Conservation (phyloP, 768 basidiomycete species). For the Krasilnikovozyma curviuscula region DNA sequence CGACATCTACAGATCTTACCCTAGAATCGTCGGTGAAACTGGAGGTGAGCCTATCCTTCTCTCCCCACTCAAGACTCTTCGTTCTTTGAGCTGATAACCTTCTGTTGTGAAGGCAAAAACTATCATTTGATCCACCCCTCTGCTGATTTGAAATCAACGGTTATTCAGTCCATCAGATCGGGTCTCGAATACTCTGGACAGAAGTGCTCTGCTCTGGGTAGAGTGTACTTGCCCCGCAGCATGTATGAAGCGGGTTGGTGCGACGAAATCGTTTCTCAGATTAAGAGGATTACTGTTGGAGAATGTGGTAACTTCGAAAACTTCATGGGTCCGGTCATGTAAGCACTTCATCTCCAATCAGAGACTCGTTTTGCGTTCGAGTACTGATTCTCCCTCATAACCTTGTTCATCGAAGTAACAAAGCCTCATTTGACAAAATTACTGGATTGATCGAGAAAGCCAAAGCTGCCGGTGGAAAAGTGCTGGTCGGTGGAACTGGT, state of each 20-base stretch:
- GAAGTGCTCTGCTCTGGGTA: conserved; percentile 87
- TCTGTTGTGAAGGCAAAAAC: conserved; percentile 63
- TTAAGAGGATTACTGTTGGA: conserved; percentile 72
- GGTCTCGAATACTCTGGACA: conserved; percentile 97
- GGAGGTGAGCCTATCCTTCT: conserved; percentile 25
- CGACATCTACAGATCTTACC: conserved; percentile 71
- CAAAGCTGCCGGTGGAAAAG: conserved; percentile 69
- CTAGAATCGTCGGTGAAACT: conserved; percentile 92
- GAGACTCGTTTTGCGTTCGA: not conserved
- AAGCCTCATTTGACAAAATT: conserved; percentile 76
- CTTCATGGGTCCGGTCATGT: conserved; percentile 98
- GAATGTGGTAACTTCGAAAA: conserved; percentile 50
- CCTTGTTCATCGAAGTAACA: conserved; percentile 35
- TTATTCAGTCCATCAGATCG: conserved; percentile 62
- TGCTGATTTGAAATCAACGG: conserved; percentile 78
- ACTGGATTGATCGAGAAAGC: conserved; percentile 65
- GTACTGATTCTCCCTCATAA: not conserved
- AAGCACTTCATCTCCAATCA: conserved; percentile 14
- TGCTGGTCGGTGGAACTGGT: conserved; percentile 71
- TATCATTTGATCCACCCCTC: conserved; percentile 81
- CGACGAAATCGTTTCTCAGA: conserved; percentile 50
- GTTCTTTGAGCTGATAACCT: not conserved
- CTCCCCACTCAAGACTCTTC: no score
- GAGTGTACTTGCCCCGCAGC: conserved; percentile 72
- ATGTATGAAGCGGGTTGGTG: conserved; percentile 74